Evolutionary conservation across 352 stramenopile genomes (phyloP).

Genomic region (Stramenopiles sp.): DNA sequence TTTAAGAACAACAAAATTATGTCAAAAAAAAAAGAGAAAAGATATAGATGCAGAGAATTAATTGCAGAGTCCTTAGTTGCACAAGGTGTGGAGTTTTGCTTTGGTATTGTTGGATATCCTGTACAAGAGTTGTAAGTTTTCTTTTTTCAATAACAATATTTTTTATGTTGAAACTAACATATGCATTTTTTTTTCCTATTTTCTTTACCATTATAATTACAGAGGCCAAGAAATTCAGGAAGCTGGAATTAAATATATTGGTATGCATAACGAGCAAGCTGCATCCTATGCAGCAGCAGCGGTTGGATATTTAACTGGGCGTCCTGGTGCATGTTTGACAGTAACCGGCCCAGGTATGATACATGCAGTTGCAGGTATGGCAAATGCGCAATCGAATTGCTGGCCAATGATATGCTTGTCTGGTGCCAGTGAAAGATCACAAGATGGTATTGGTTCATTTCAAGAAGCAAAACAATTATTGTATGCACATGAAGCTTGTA

Average conservation of each 20-base stretch:
- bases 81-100: conserved; percentile 17
- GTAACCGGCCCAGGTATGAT: conserved; percentile 16
- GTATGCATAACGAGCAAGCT: conserved; percentile 16
- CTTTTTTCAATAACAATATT: too few relatives aligned
- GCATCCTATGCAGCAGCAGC: conserved; percentile 15
- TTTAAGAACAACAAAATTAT: too few relatives aligned
- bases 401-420: conserved; percentile 18
- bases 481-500: neutral
- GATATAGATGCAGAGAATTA: neutral
- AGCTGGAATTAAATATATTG: conserved; percentile 16
- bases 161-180: too few relatives aligned
- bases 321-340: conserved; percentile 15
- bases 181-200: too few relatives aligned
- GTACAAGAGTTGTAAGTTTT: conserved; percentile 17
- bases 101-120: conserved; percentile 17
- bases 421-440: conserved; percentile 11
- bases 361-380: conserved; percentile 16
- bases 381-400: conserved; percentile 15
- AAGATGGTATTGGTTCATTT: conserved; percentile 13
- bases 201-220: too few relatives aligned
- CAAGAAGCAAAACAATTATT: conserved; percentile 11
- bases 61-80: conserved; percentile 14
- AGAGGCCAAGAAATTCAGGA: conserved; percentile 9
- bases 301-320: conserved; percentile 17
- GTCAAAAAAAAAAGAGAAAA: too few relatives aligned